Evolutionary conservation across 495 filamentous ascomycete genomes (phyloP).

Genomic region (Penicillium psychrofluorescens): DNA sequence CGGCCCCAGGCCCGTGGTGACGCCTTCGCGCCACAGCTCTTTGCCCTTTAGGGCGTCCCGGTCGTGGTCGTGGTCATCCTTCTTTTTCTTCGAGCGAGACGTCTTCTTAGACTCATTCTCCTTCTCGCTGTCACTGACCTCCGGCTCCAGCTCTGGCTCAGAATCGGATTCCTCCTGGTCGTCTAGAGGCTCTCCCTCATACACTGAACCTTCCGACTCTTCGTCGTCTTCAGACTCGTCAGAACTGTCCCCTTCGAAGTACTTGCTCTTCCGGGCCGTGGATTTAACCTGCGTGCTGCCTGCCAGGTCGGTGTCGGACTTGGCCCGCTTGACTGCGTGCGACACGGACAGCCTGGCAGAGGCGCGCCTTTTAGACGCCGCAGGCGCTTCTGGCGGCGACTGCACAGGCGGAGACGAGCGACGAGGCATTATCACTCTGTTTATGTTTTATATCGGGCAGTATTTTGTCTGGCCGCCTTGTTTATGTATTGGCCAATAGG

Average conservation of each 20-base stretch:
- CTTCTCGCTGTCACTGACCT: slow-evolving; percentile 12
- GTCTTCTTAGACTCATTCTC: slow-evolving; percentile 15
- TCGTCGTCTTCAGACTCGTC: slow-evolving; percentile 15
- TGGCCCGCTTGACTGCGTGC: slow-evolving; percentile 34
- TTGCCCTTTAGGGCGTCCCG: slow-evolving; percentile 27
- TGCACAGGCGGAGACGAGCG: slow-evolving; percentile 29
- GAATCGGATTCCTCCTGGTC: slow-evolving; percentile 10
- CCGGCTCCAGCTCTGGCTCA: not conserved
- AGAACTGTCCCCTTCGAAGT: slow-evolving; percentile 39
- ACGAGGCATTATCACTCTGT: slow-evolving; percentile 25
- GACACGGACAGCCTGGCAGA: slow-evolving; percentile 27
- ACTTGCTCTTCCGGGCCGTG: slow-evolving; percentile 52
- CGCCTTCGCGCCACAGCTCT: slow-evolving; percentile 52
- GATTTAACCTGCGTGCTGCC: slow-evolving; percentile 22
- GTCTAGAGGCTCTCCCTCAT: slow-evolving; percentile 10
- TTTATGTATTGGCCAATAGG: not conserved
- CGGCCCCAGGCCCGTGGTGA: slow-evolving; percentile 49
- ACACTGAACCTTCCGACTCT: slow-evolving; percentile 13
- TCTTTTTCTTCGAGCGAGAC: slow-evolving; percentile 9
- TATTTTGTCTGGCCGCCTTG: slow-evolving; percentile 1
- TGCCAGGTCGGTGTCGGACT: slow-evolving; percentile 28
- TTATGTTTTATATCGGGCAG: no score
- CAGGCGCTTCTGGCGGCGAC: slow-evolving; percentile 25
- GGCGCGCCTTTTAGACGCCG: slow-evolving; percentile 33
- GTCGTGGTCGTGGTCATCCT: not conserved